phyloP scores from a whole-genome alignment of 805 yeast species.

The Candida broadrunensis region DNA sequence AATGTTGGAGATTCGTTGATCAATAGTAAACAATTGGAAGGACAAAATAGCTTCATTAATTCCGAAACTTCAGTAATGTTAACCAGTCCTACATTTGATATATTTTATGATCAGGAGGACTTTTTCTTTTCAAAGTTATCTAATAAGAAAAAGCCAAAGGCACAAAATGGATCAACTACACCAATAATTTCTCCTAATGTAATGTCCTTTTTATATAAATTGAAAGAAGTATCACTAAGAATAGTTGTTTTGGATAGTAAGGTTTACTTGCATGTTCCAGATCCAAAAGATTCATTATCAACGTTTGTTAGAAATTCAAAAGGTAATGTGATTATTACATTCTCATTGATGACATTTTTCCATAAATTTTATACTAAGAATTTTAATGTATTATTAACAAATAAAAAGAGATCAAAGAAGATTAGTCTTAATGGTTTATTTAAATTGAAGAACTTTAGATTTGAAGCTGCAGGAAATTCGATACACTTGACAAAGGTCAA shows the following conservation, averaged over 20 bases:
- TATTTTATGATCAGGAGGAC: slow-evolving; percentile 37
- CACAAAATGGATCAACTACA: slow-evolving; percentile 4
- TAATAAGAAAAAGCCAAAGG: background rate
- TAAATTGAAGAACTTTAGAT: slow-evolving; percentile 27
- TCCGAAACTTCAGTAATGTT: slow-evolving; percentile 17
- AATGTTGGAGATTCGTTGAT: slow-evolving; percentile 14
- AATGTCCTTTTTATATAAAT: slow-evolving; percentile 5
- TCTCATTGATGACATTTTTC: slow-evolving; percentile 19
- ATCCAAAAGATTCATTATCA: slow-evolving; percentile 16
- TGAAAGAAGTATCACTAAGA: slow-evolving; percentile 17
- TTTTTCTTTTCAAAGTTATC: slow-evolving; percentile 4
- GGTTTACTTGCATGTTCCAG: slow-evolving; percentile 18
- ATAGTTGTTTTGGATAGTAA: slow-evolving; percentile 29
- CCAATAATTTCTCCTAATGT: slow-evolving; percentile 1
- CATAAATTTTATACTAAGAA: slow-evolving; percentile 26
- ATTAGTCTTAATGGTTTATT: slow-evolving; percentile 19
- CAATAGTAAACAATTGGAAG: slow-evolving; percentile 4
- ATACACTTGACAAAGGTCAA: slow-evolving; percentile 24
- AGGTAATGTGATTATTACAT: slow-evolving; percentile 23
- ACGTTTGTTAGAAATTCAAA: slow-evolving; percentile 21
- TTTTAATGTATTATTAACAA: slow-evolving; percentile 10
- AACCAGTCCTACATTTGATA: slow-evolving; percentile 32
- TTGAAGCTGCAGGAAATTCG: slow-evolving; percentile 30
- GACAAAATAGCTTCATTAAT: slow-evolving; percentile 6
- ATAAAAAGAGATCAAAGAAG: slow-evolving; percentile 8